phyloP scores from a whole-genome alignment of 768 basidiomycete species.

The Infundibulicybe gibba region DNA sequence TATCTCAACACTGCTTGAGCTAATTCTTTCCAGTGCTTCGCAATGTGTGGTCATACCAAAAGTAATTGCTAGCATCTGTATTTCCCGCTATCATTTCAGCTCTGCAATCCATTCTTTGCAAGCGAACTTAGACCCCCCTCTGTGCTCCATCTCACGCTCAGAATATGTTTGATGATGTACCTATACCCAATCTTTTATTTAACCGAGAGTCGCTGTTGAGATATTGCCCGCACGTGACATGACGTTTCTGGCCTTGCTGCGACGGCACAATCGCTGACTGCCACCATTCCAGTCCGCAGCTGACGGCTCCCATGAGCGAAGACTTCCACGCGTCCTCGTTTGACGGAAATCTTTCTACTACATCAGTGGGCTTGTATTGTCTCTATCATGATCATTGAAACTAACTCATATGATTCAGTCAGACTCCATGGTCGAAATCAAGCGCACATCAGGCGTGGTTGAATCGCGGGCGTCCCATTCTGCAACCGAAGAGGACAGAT shows the following conservation, averaged over 20 bases:
- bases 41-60: slow-evolving; percentile 95
- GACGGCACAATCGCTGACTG: too few relatives aligned
- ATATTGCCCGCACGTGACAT: too few relatives aligned
- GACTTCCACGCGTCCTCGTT: slow-evolving; percentile 28
- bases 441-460: slow-evolving; percentile 30
- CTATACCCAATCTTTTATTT: too few relatives aligned
- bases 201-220: too few relatives aligned
- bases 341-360: slow-evolving; percentile 42
- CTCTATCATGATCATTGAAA: slow-evolving; percentile 4
- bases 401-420: slow-evolving; percentile 25
- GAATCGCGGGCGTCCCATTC: slow-evolving; percentile 13
- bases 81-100: neutral
- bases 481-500: slow-evolving; percentile 51
- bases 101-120: neutral
- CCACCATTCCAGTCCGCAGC: too few relatives aligned
- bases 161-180: too few relatives aligned
- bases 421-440: slow-evolving; percentile 78
- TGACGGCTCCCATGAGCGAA: slow-evolving; percentile 6
- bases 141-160: too few relatives aligned
- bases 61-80: slow-evolving; percentile 48
- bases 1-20: neutral
- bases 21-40: slow-evolving; percentile 67
- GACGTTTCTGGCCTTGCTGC: too few relatives aligned
- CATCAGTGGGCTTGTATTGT: slow-evolving; percentile 35
- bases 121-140: too few relatives aligned